phyloP scores from a whole-genome alignment of 345 rosid species.

The Limnanthes douglasii region DNA sequence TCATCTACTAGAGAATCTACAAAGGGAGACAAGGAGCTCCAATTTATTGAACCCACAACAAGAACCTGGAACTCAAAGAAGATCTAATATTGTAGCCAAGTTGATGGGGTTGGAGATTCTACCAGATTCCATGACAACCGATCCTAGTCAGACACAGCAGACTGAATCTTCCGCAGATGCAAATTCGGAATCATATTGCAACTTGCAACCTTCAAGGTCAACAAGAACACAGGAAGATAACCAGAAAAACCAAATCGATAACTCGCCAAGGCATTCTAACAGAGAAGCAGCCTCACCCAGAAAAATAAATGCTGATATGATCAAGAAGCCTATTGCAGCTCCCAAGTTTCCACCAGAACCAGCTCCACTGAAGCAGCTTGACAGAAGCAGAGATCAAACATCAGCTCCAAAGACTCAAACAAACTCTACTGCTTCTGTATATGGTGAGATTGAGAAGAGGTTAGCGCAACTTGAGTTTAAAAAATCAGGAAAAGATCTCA shows the following conservation, averaged over 20 bases:
- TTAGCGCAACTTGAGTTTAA: constrained; percentile 61
- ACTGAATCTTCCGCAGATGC: no score
- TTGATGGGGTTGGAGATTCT: constrained; percentile 77
- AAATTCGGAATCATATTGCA: no score
- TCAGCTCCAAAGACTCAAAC: constrained; percentile 18
- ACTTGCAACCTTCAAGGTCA: constrained; percentile 11
- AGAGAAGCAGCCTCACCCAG: constrained; percentile 29
- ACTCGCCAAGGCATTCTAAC: constrained; percentile 31
- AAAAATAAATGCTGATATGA: constrained; percentile 20
- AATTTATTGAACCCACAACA: constrained; percentile 16
- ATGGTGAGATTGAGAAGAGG: constrained; percentile 74
- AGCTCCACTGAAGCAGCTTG: constrained; percentile 54
- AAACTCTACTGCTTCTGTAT: constrained; percentile 40
- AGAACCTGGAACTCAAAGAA: constrained; percentile 34
- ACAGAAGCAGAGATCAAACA: constrained; percentile 32
- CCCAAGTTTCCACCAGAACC: constrained; percentile 41
- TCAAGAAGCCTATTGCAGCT: constrained; percentile 26
- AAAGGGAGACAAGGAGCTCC: constrained; percentile 8
- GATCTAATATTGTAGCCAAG: constrained; percentile 63
- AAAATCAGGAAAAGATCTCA: constrained; percentile 70
- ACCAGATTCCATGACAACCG: constrained; percentile 20
- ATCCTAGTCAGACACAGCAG: constrained; percentile 9
- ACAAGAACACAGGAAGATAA: constrained; percentile 15
- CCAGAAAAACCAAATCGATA: constrained; percentile 20
- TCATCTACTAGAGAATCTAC: constrained; percentile 13